phyloP scores from a whole-genome alignment of 805 yeast genomes.

The Kodamaea lidongshanica region DNA sequence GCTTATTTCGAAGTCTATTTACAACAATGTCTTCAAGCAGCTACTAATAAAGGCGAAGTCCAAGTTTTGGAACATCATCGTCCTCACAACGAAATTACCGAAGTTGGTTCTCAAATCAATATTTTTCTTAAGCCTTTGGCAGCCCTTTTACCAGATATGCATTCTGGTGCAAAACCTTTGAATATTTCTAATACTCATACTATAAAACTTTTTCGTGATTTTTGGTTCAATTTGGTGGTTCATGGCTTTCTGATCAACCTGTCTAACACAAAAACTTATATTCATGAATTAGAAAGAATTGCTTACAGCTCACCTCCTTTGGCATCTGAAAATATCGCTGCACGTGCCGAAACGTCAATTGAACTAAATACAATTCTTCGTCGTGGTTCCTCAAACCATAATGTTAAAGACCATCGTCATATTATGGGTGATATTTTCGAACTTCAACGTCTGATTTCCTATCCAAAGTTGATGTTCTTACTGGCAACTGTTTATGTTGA shows the following conservation, averaged over 20 bases:
- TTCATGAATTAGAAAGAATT: constrained; percentile 51
- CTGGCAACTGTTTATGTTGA: constrained; percentile 80
- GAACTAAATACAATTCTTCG: constrained; percentile 87
- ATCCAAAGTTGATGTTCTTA: constrained; percentile 79
- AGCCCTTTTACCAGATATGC: constrained; percentile 55
- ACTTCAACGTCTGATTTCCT: constrained; percentile 50
- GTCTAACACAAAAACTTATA: constrained; percentile 42
- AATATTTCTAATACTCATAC: constrained; percentile 41
- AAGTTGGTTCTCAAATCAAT: constrained; percentile 64
- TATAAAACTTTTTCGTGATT: constrained; percentile 65
- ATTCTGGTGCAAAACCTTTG: constrained; percentile 37
- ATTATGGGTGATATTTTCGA: constrained; percentile 47
- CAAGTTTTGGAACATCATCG: constrained; percentile 72
- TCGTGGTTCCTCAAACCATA: constrained; percentile 80
- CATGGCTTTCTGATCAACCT: constrained; percentile 78
- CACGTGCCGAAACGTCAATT: constrained; percentile 83
- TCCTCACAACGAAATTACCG: constrained; percentile 64
- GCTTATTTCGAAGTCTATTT: constrained; percentile 50
- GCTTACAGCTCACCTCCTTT: constrained; percentile 62
- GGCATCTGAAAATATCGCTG: constrained; percentile 29
- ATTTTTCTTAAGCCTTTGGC: constrained; percentile 70
- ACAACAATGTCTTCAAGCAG: constrained; percentile 57
- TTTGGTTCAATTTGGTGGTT: constrained; percentile 91
- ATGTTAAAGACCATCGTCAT: constrained; percentile 68
- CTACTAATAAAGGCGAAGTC: constrained; percentile 75